Evolutionary conservation across 495 filamentous ascomycete genomes (phyloP), one percentile per base, ranked within the genome.

Genomic region (Friedmanniomyces simplex): DNA sequence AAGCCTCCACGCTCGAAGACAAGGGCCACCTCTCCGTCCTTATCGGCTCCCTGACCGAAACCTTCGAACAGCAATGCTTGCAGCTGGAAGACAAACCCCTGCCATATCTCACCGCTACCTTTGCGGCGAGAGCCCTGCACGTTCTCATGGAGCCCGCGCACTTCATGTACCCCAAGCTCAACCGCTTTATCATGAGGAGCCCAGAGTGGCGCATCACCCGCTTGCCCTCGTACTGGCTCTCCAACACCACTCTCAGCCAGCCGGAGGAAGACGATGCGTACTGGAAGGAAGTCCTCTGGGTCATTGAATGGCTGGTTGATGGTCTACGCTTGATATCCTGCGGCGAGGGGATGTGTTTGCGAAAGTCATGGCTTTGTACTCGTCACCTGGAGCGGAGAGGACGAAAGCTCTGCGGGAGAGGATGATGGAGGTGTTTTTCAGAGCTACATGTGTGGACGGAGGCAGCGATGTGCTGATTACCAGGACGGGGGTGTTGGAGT

Each of bases 401-500:
- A 72, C 77, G 21, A 70, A 74, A 14, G 72, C 76, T 16, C 70
- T 83, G 20, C 80, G 80, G 62, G 81, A 81, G 43, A 86, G 85
- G 69, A 75, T 96, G 22, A 56, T 95, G 16, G 76, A 83, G 47
- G 71, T 96, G 14, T 52, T 96, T 6, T 89, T 87, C 64, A 80
- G 86, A 25, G 80, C 82, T 8, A 85, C 82, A 0, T 76, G 77
- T 22, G 83, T 95, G 21, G 82, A 84, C 47, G 84, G 82, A 2
- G 93, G 89, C 0, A 89, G 88, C 66, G 87, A 85, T 22, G 96
- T 89, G 13, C 72, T 96, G 39, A 85, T 90, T 28, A 96, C 91
- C 13, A 76, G 93, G 61, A 83, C 85, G 22, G 91, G 87, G n/a
- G 71, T 88, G 14, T 67, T 93, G 50, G 84, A 79, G 55, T 98